Percentiles rank a stretch among this genome's conserved stretches.
These are phyloP conservation scores for Populus trichocarpa DNA, from an alignment of 441 rosid species.

Conservation along the genomic window DNA sequence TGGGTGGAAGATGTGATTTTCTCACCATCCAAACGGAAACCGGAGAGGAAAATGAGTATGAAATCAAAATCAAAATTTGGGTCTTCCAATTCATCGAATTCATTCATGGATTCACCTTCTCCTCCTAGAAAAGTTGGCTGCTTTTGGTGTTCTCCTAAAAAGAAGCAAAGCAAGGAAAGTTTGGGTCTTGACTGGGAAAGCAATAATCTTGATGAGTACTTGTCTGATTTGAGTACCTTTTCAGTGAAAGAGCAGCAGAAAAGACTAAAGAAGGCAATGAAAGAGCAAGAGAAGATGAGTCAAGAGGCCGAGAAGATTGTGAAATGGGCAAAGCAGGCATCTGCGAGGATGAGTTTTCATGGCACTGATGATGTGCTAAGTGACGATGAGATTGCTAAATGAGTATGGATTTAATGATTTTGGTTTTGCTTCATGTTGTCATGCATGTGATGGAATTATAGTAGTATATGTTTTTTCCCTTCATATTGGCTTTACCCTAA, in stretches of 20 bases:
- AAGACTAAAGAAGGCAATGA: constrained; percentile 52
- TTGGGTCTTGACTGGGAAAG: constrained; percentile 27
- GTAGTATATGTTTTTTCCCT: background rate
- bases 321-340: constrained; percentile 65
- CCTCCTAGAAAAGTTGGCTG: constrained; percentile 51
- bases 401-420: background rate
- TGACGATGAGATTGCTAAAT: constrained; percentile 24
- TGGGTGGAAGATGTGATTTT: background rate
- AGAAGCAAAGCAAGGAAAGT: constrained; percentile 38
- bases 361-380: constrained; percentile 32
- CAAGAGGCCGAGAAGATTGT: constrained; percentile 69
- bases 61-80: constrained; percentile 20
- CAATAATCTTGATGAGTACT: constrained; percentile 45
- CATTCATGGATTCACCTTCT: constrained; percentile 40
- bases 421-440: background rate
- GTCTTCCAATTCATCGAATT: constrained; percentile 19
- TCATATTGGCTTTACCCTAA: background rate
- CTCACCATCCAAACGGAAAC: constrained; percentile 12
- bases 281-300: constrained; percentile 55
- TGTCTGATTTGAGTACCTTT: constrained; percentile 45
- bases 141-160: constrained; percentile 70
- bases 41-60: constrained; percentile 14
- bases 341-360: constrained; percentile 35
- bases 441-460: background rate
- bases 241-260: constrained; percentile 55